Conservation (phyloP, 805 yeast genomes). For the Candida multigemmis region DNA sequence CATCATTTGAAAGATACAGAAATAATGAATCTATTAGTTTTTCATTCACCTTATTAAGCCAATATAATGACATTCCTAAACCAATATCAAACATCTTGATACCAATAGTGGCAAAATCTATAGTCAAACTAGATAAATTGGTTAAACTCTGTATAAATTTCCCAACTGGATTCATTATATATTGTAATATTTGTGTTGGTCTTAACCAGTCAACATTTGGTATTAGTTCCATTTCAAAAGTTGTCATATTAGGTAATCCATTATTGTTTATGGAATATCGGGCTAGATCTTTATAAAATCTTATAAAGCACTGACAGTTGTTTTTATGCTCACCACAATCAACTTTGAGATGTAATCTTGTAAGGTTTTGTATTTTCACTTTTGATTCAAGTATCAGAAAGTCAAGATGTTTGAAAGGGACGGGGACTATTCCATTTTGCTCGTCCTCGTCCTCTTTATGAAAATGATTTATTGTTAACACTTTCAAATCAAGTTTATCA, state of each 20-base stretch:
- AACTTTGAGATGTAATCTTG: constrained; percentile 15
- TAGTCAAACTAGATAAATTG: constrained; percentile 12
- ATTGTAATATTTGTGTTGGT: constrained; percentile 22
- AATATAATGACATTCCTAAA: constrained; percentile 17
- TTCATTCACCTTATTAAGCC: constrained; percentile 23
- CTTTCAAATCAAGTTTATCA: constrained; percentile 16
- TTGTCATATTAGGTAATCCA: constrained; percentile 20
- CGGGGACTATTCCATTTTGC: no score
- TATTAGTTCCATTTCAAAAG: constrained; percentile 19
- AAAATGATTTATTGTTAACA: constrained; percentile 22
- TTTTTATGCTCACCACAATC: constrained; percentile 20
- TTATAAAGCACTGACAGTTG: constrained; percentile 17
- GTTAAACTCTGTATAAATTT: constrained; percentile 15
- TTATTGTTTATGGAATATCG: constrained; percentile 9
- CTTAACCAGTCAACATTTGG: constrained; percentile 26
- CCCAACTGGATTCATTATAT: constrained; percentile 21
- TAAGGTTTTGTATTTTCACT: constrained; percentile 13
- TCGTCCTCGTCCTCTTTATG: constrained; percentile 13
- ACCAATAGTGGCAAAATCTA: constrained; percentile 26
- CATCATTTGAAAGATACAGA: constrained; percentile 11
- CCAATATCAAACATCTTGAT: constrained; percentile 26
- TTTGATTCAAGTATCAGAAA: constrained; percentile 13
- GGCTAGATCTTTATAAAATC: constrained; percentile 18
- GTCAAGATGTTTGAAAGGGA: constrained; percentile 10
- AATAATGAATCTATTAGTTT: constrained; percentile 28